Evolutionary conservation across 306 rosid genomes (phyloP).

Genomic region (Canavalia ensiformis): DNA sequence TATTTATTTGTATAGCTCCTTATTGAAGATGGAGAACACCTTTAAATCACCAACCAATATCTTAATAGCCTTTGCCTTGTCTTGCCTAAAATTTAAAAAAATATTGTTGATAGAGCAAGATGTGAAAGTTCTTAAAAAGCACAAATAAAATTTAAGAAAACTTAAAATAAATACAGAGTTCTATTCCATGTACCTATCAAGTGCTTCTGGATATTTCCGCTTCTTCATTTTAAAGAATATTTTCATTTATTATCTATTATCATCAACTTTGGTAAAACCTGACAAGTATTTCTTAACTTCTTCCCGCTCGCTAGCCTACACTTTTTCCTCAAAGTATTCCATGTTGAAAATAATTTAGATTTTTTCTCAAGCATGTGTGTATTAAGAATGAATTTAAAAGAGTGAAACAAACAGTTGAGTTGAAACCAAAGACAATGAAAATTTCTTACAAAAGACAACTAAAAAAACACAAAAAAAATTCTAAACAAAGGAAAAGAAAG

Average conservation of each 20-base stretch:
- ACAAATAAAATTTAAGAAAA: background rate
- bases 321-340: constrained; percentile 91
- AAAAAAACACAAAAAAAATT: background rate
- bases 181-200: constrained; percentile 68
- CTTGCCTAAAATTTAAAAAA: constrained; percentile 60
- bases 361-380: constrained; percentile 83
- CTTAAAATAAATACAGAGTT: constrained; percentile 11
- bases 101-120: constrained; percentile 28
- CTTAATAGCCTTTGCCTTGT: constrained; percentile 79
- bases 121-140: constrained; percentile 25
- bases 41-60: constrained; percentile 41
- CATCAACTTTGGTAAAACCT: constrained; percentile 88
- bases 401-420: constrained; percentile 3
- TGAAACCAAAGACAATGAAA: constrained; percentile 29
- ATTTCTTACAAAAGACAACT: background rate
- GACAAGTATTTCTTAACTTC: constrained; percentile 86
- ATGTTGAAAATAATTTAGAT: constrained; percentile 86
- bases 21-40: too few relatives aligned
- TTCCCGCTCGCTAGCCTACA: constrained; percentile 90
- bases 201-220: constrained; percentile 94
- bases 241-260: constrained; percentile 91
- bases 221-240: constrained; percentile 86
- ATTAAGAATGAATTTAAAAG: constrained; percentile 24
- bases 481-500: background rate
- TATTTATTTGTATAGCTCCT: too few relatives aligned